Evolutionary conservation across 78 protist species (phyloP), one percentile per base, ranked within the genome.

Genomic region (Anaeramoeba flamelloides): DNA sequence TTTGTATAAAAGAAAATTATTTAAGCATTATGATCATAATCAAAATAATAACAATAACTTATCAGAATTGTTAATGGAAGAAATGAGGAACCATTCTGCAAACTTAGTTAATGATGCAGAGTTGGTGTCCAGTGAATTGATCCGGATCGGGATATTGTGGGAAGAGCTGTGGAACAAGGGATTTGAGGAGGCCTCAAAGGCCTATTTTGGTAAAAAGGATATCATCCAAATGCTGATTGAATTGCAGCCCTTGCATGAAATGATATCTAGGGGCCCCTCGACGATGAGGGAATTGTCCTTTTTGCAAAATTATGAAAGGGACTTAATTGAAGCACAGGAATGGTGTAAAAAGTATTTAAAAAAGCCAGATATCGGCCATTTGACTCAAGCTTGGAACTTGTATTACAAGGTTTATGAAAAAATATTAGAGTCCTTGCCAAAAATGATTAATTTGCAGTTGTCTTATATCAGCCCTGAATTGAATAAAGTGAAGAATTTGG

Each of bases 141-240:
- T 96, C 64, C 92, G 99, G 34, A 92, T 90, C 3, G 95, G 98
- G 75, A 95, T 94, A 82, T 79, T 96, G 26, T 94, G 98, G 99
- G 89, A 86, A 75, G 99, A 96, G 83, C 1, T 87, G 93, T 96
- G 99, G 99, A 90, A 90, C 82, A 97, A 93, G 84, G 96, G 94
- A 26, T 39, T 96, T 3, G 99, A 96, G 82, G 97, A 94, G 82
- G 97, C 98, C 1, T 80, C 90, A 3, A 81, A 94, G n/a, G 88
- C 84, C 74, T 93, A 86, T 87, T 94, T 92, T 74, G 96, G 89
- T 1, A 93, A 92, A 1, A 82, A 86, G 65, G 80, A 94, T 84
- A 76, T 87, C 76, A 30, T n/a, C 36, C 96, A 88, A 39, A 92
- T 92, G 95, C 77, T 88, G n/a, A 86, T 8, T 8, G 4, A 36